phyloP scores from a whole-genome alignment of 2,329 filamentous ascomycete species.

The Sporothrix inflata region DNA sequence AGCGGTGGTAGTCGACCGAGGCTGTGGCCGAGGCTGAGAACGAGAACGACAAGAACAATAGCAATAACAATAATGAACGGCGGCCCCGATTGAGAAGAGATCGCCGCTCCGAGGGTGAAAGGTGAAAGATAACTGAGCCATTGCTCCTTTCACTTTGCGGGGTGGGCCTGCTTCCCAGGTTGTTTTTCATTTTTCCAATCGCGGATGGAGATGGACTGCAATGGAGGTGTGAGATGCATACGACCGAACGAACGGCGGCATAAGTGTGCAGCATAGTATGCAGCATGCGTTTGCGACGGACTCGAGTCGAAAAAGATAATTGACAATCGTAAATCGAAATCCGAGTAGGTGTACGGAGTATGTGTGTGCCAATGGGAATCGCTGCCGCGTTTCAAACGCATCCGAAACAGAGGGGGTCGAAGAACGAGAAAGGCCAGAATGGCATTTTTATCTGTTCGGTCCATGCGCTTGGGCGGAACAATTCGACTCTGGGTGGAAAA shows the following conservation, averaged over 20 bases:
- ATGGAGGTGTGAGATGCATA: no score
- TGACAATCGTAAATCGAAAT: no score
- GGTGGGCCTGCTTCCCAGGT: no score
- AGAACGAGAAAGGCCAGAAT: neutral
- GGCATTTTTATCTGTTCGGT: neutral
- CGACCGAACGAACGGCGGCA: no score
- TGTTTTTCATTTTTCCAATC: no score
- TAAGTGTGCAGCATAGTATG: no score
- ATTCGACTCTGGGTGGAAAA: neutral
- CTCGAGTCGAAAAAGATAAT: no score
- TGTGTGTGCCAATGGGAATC: neutral
- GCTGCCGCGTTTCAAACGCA: slow-evolving; percentile 21
- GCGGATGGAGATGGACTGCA: no score
- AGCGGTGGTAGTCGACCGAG: neutral
- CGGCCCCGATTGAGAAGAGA: neutral
- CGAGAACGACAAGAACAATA: neutral
- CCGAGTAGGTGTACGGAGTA: no score
- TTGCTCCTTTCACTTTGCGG: no score
- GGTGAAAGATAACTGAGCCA: no score
- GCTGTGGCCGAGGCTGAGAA: neutral
- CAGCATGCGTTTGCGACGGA: no score
- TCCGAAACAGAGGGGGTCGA: slow-evolving; percentile 18
- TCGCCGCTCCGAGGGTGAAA: neutral
- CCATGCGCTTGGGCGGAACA: neutral
- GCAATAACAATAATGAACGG: neutral